phyloP scores from a whole-genome alignment of 352 stramenopile species.

The Nothophytophthora sp. region DNA sequence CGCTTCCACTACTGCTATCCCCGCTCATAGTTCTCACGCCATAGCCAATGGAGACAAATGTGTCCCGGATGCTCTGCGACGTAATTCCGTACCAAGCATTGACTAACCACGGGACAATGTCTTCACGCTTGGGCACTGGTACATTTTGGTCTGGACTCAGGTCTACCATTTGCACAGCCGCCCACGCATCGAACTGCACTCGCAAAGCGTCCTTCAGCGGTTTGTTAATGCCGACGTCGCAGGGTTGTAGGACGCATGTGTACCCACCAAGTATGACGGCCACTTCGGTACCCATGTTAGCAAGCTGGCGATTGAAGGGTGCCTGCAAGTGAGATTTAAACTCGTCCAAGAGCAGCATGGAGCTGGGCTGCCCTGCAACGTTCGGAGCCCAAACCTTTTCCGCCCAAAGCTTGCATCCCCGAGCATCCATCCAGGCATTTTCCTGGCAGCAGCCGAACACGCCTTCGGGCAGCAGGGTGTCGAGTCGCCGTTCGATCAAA shows the following conservation, averaged over 20 bases:
- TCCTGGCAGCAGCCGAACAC: conserved; percentile 5
- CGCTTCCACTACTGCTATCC: not conserved
- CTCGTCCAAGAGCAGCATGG: conserved; percentile 1
- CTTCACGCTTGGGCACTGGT: conserved; percentile 2
- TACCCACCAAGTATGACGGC: conserved; percentile 6
- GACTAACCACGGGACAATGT: conserved; percentile 1
- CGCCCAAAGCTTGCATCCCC: conserved; percentile 1
- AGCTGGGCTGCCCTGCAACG: not conserved
- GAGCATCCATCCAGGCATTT: conserved; percentile 3
- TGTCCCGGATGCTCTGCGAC: not conserved
- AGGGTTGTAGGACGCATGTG: conserved; percentile 2
- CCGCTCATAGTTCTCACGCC: not conserved
- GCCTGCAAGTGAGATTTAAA: conserved; percentile 6
- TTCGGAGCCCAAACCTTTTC: conserved; percentile 3
- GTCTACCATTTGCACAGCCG: not conserved
- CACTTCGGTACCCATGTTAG: not conserved
- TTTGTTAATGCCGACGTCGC: conserved; percentile 7
- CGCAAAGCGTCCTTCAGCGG: not conserved
- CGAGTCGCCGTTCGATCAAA: not conserved
- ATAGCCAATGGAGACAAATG: not conserved
- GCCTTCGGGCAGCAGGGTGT: conserved; percentile 2
- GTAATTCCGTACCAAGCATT: not conserved
- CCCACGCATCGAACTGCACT: conserved; percentile 3
- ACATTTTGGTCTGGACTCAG: not conserved
- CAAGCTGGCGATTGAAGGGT: not conserved